Evolutionary conservation across 805 yeast species (phyloP).

Genomic region (Saturnispora bothae): DNA sequence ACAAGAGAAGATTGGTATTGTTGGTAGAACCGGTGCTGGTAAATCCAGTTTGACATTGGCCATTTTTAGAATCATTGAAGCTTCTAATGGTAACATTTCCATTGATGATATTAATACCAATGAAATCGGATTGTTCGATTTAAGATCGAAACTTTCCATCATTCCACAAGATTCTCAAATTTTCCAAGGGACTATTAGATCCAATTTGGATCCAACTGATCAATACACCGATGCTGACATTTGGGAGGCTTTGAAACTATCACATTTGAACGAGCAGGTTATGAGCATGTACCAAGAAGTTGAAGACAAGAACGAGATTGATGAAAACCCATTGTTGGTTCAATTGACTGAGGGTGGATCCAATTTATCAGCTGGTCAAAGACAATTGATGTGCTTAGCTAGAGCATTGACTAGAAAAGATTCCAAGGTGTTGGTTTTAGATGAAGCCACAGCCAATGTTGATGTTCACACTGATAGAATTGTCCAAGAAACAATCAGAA

Average conservation of each 20-base stretch:
- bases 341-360: conserved; percentile 31
- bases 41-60: conserved; percentile 81
- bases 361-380: conserved; percentile 82
- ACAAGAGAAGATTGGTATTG: conserved; percentile 85
- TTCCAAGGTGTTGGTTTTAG: conserved; percentile 52
- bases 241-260: conserved; percentile 71
- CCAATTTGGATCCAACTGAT: conserved; percentile 76
- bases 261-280: conserved; percentile 67
- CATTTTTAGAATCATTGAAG: conserved; percentile 74
- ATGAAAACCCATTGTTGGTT: conserved; percentile 20
- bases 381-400: conserved; percentile 76
- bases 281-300: conserved; percentile 37
- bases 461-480: conserved; percentile 77
- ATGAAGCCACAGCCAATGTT: conserved; percentile 85
- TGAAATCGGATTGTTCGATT: conserved; percentile 62
- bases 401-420: conserved; percentile 60
- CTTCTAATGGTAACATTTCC: conserved; percentile 46
- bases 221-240: conserved; percentile 61
- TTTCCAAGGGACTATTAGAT: conserved; percentile 76
- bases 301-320: conserved; percentile 31
- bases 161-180: conserved; percentile 94
- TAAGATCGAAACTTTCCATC: conserved; percentile 68
- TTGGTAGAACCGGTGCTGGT: conserved; percentile 97
- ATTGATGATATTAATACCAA: conserved; percentile 65
- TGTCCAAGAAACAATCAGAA: conserved; percentile 67